Evolutionary conservation across 75 land plant genomes (phyloP).

Genomic region (Picea glauca): DNA sequence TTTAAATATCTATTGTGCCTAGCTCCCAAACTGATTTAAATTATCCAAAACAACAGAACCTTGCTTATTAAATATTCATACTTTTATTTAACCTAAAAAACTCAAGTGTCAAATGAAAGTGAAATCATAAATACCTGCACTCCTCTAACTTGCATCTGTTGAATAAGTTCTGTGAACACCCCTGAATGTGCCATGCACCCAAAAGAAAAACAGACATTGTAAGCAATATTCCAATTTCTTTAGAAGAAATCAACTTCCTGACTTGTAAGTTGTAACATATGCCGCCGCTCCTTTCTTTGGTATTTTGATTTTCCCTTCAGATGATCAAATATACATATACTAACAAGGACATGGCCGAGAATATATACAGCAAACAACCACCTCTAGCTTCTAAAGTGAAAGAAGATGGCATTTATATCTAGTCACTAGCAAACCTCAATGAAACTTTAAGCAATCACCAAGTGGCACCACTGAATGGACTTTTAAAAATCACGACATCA

Average conservation of each 20-base stretch:
- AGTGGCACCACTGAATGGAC: not conserved
- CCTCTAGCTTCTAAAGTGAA: not conserved
- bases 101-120: not conserved
- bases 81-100: not conserved
- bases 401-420: not conserved
- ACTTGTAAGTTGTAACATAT: conserved; percentile 1
- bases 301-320: not conserved
- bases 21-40: not conserved
- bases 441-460: not conserved
- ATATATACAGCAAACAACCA: not conserved
- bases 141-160: conserved; percentile 99
- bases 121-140: conserved; percentile 62
- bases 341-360: not conserved
- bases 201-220: conserved; percentile 2
- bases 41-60: not conserved
- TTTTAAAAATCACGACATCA: not conserved
- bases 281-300: not conserved
- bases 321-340: not conserved
- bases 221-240: not conserved
- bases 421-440: not conserved
- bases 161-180: conserved; percentile 97
- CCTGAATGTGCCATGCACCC: conserved; percentile 44
- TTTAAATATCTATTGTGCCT: not conserved
- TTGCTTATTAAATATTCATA: not conserved
- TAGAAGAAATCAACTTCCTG: not conserved